Percentiles rank a stretch among this genome's conserved stretches.
Conservation (phyloP, 768 basidiomycete species). For the Boletus reticulatus region DNA sequence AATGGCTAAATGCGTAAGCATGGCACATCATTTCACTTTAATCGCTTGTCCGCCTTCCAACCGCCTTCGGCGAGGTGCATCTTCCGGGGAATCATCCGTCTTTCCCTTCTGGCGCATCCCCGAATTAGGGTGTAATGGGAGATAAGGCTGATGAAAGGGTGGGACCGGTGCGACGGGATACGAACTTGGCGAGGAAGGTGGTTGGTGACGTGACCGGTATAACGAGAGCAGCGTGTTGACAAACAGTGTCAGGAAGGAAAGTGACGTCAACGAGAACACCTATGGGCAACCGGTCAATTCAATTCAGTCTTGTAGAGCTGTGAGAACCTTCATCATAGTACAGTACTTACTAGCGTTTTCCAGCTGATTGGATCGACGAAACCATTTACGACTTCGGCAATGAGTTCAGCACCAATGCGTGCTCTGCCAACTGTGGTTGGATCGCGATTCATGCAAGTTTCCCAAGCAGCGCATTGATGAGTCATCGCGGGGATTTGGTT, state of each 20-base stretch:
- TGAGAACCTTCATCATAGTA: slow-evolving; percentile 10
- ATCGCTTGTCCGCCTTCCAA: slow-evolving; percentile 53
- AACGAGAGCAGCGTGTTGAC: slow-evolving; percentile 78
- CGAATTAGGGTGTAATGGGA: slow-evolving; percentile 49
- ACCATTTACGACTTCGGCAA: slow-evolving; percentile 94
- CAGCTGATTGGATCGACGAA: slow-evolving; percentile 98
- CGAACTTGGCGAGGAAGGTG: slow-evolving; percentile 37
- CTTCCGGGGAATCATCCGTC: slow-evolving; percentile 32
- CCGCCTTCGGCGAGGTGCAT: slow-evolving; percentile 51
- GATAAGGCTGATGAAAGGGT: slow-evolving; percentile 49
- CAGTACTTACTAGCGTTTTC: slow-evolving; percentile 81
- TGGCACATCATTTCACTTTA: slow-evolving; percentile 48
- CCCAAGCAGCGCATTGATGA: slow-evolving; percentile 85
- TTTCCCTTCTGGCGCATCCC: slow-evolving; percentile 42
- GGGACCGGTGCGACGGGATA: slow-evolving; percentile 39
- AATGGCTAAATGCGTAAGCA: slow-evolving; percentile 20
- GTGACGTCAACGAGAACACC: slow-evolving; percentile 73
- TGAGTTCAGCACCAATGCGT: slow-evolving; percentile 87
- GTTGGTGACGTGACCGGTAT: slow-evolving; percentile 66
- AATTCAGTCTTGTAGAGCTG: slow-evolving; percentile 12
- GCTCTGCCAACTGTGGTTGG: slow-evolving; percentile 87
- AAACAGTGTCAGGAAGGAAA: slow-evolving; percentile 75
- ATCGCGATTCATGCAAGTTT: slow-evolving; percentile 93
- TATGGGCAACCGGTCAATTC: slow-evolving; percentile 28
- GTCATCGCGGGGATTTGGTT: slow-evolving; percentile 86